Percentiles rank a stretch among this genome's conserved stretches.
These are phyloP conservation scores for Alloteropsis angusta DNA, from an alignment of 202 grass and related monocot species.

Conservation along the genomic window DNA sequence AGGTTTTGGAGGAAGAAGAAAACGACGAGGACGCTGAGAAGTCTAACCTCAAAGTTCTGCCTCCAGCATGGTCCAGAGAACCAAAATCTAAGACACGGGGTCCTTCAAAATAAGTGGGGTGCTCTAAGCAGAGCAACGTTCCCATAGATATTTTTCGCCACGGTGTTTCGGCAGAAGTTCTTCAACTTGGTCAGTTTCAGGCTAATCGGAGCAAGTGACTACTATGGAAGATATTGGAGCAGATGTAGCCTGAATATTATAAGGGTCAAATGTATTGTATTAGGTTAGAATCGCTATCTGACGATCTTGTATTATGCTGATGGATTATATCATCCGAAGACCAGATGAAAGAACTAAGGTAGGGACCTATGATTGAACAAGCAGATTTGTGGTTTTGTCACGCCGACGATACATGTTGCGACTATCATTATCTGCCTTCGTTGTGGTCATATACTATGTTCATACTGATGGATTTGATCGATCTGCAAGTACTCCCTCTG, in stretches of 20 bases:
- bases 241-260: not conserved
- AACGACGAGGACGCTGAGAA: slow-evolving; percentile 23
- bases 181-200: not conserved
- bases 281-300: not conserved
- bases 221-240: not conserved
- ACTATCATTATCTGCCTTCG: not conserved
- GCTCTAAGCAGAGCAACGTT: not conserved
- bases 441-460: not conserved
- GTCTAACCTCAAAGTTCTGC: slow-evolving; percentile 25
- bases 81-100: slow-evolving; percentile 27
- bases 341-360: not conserved
- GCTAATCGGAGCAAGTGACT: not conserved
- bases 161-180: not conserved
- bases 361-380: not conserved
- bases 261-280: not conserved
- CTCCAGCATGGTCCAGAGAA: slow-evolving; percentile 60
- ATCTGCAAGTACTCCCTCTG: too few relatives aligned
- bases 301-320: not conserved
- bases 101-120: not conserved
- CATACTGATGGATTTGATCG: too few relatives aligned
- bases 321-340: not conserved
- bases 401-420: not conserved
- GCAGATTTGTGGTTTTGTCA: not conserved
- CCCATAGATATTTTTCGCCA: not conserved
- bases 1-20: slow-evolving; percentile 43